Evolutionary conservation across 495 filamentous ascomycete genomes (phyloP).

Genomic region (Hyaloscypha bicolor): DNA sequence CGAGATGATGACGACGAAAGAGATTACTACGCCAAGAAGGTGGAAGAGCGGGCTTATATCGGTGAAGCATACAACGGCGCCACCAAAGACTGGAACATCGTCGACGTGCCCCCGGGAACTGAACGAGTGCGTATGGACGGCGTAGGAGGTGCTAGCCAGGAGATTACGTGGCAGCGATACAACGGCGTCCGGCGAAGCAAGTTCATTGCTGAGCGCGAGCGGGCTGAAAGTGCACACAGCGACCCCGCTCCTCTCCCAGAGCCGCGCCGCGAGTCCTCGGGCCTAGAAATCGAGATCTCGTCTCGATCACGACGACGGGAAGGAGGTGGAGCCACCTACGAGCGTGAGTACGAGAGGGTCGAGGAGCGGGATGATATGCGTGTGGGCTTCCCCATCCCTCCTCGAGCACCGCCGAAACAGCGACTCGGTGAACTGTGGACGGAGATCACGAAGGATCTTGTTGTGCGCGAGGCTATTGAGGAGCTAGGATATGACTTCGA

Average conservation of each 20-base stretch:
- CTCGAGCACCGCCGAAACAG: slow-evolving; percentile 43
- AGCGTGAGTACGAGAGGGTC: slow-evolving; percentile 39
- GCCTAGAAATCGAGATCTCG: slow-evolving; percentile 32
- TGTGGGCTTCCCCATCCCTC: slow-evolving; percentile 33
- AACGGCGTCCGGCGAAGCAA: slow-evolving; percentile 72
- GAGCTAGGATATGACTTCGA: slow-evolving; percentile 85
- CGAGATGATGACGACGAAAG: slow-evolving; percentile 58
- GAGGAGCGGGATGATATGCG: slow-evolving; percentile 50
- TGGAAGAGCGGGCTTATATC: slow-evolving; percentile 58
- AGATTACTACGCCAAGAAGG: slow-evolving; percentile 65
- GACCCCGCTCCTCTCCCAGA: slow-evolving; percentile 11
- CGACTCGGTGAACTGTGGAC: slow-evolving; percentile 79
- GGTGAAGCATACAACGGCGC: slow-evolving; percentile 70
- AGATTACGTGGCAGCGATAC: slow-evolving; percentile 75
- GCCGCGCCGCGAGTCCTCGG: slow-evolving; percentile 14
- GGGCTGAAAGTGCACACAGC: slow-evolving; percentile 9
- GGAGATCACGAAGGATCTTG: slow-evolving; percentile 93
- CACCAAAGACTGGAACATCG: slow-evolving; percentile 73
- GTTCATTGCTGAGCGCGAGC: slow-evolving; percentile 60
- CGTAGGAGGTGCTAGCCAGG: slow-evolving; percentile 63
- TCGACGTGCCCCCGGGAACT: slow-evolving; percentile 80
- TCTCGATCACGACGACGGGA: slow-evolving; percentile 6
- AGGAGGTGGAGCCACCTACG: slow-evolving; percentile 9
- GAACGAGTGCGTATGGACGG: slow-evolving; percentile 76
- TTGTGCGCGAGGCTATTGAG: slow-evolving; percentile 86